Evolutionary conservation across 331 rosid species (phyloP), one percentile per base, ranked within the genome.

Genomic region (Ulmus americana): DNA sequence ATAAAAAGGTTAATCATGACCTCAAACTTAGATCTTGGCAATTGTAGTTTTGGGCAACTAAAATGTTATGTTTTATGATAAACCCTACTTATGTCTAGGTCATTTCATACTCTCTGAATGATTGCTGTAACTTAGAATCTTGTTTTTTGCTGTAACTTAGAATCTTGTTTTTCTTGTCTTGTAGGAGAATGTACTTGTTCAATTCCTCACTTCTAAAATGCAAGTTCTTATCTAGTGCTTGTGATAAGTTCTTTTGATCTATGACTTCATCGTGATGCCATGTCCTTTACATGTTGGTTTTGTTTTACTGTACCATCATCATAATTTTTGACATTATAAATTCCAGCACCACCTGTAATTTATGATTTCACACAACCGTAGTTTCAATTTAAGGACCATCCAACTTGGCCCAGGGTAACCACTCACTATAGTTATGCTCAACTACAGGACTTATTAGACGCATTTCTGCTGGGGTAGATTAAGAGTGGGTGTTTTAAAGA

Each of bases 131-230:
- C 5, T 53, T 28, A 44, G 22, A 20, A 6, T 51, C 35, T 28
- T 2, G 2, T 28, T 7, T 20, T 51, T 49, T 11, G 53, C 42
- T 46, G 13, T 47, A 9, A 6, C 5, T 53, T 28, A 44, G 22
- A 20, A 6, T 51, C 35, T 28, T 2, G 2, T 28, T 7, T 20
- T 51, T 49, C 15, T 48, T 57, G 18, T 5, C 49, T 7, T 47
- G n/a, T 45, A 57, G 2, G 28, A 68, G 42, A 16, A 60, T 58
- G 40, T 12, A 67, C 63, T 10, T 55, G 16, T 43, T 69, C 39
- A 28, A 46, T 45, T 22, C 39, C 40, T 39, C 6, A 5, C 15
- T 49, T n/a, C 15, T 49, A 7, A 10, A 12, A 13, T 42, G 50
- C 16, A 59, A 15, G 54, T 51, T 50, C 39, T 16, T 13, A 65